A percentile compares a stretch with the other conserved stretches of the same genome.
These are phyloP conservation scores for Alliaria petiolata DNA, from an alignment of 345 rosid genomes.

Conservation along the genomic window DNA sequence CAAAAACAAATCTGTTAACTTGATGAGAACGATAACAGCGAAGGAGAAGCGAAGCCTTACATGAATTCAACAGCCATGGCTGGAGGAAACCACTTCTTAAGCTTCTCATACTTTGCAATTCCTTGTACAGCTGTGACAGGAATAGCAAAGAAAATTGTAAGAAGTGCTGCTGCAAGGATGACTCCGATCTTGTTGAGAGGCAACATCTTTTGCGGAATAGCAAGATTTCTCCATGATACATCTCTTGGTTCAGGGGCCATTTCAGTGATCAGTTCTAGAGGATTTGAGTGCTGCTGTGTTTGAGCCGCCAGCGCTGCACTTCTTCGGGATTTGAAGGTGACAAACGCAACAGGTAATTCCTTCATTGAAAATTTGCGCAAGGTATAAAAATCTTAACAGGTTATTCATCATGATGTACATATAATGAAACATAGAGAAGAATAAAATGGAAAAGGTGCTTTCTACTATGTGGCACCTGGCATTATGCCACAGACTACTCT, in stretches of 20 bases:
- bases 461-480: not conserved
- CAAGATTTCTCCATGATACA: slow-evolving; percentile 71
- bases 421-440: not conserved
- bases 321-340: slow-evolving; percentile 66
- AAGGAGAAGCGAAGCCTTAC: slow-evolving; percentile 36
- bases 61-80: slow-evolving; percentile 73
- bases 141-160: slow-evolving; percentile 79
- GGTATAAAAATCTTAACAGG: not conserved
- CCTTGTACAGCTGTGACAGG: slow-evolving; percentile 96
- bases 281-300: slow-evolving; percentile 82
- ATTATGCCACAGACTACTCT: not conserved
- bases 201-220: slow-evolving; percentile 46
- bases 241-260: slow-evolving; percentile 87
- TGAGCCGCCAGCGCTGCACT: slow-evolving; percentile 73
- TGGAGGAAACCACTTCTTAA: slow-evolving; percentile 87
- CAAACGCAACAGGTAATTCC: slow-evolving; percentile 89
- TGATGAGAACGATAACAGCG: not conserved
- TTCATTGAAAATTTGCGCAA: slow-evolving; percentile 15
- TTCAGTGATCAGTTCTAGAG: slow-evolving; percentile 69
- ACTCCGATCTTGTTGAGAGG: slow-evolving; percentile 65
- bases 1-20: not conserved
- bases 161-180: slow-evolving; percentile 67
- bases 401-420: not conserved
- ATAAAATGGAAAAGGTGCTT: not conserved
- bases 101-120: slow-evolving; percentile 78